Base-by-base conservation (phyloP, 2,329 filamentous ascomycete genomes). In the Alternaria viburni region DNA sequence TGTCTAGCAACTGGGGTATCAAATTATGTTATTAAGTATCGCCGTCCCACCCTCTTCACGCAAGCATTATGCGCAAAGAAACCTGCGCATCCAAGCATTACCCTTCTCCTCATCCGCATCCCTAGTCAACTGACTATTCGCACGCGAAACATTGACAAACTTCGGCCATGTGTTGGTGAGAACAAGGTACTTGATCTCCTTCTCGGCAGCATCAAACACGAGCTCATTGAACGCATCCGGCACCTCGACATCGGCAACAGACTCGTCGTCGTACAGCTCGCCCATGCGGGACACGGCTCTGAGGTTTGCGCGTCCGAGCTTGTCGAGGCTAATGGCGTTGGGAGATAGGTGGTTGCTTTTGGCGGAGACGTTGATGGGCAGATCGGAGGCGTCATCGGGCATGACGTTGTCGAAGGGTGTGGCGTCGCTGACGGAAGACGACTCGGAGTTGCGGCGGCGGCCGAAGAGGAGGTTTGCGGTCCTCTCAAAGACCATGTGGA, bases 81-180 rank as follows among this genome's bases (percentile, higher is more conserved):
- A 21, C 59, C 47, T 65, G 9, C 41, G 60, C 65, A 57, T 44
- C 49, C 57, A 67, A 4, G 23, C n/a, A 36, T 61, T 49, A 2
- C 67, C 70, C 49, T 64, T 67, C 57, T 68, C 65, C 17, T 66
- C 50, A 21, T 66, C 70, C 21, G 19, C 44, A 17, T 70, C 62
- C 47, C 52, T 67, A 52, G 63, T 69, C 56, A 61, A 49, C 52
- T 67, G 67, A 57, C 69, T 70, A 13, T 67, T 71, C 8, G 66
- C 67, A n/a, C 65, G 66, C 52, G 66, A 67, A 41, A 70, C 60
- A 60, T 75, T 76, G 17, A 79, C 74, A 57, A 77, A 79, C 59
- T 77, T 79, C 1, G 76, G 76, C 77, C 77, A 79, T 1, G 76
- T 79, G 46, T 79, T 79, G 7, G 74, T 78, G 9, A 79, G 70